Evolutionary conservation across 805 yeast species (phyloP), one percentile per base, ranked within the genome.

Genomic region (Cyberlindnera mycetangii): DNA sequence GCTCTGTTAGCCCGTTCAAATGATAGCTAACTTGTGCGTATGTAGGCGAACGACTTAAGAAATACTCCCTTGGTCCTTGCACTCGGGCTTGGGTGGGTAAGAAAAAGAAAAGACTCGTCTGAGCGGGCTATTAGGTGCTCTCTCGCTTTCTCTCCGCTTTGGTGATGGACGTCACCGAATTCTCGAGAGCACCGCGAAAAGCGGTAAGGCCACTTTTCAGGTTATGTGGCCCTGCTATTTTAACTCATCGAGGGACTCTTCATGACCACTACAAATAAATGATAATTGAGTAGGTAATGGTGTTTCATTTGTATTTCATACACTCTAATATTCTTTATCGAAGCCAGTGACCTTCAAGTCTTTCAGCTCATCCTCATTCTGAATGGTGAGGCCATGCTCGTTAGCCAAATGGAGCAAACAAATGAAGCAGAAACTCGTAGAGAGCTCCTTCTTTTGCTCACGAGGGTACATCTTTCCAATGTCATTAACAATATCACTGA

Each of bases 361-460:
- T 14, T 49, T 48, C n/a, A 55, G 24, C 10, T 46, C 41, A 9
- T 47, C 50, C 17, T 45, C 49, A 40, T 52, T 55, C 30, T 53
- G 50, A 7, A 89, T 73, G 7, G 68, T 59, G 24, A 89, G 68
- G 1, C 90, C 92, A 56, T 85, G 82, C 61, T 89, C 97, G 59
- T 89, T 89, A 12, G 96, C 95, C 52, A 89, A 68, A 65, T 89
- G 97, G 28, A 89, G 66, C 56, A 88, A 65, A 54, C 95, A 85
- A 46, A 89, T 86, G 55, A 89, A 89, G 57, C 87, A 85, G 62
- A 85, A 85, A 64, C 95, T 83, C 1, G 96, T 88, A 1, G 95
- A 84, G 7, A 89, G 64, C 41, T 89, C 95, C 39, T 73, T 74
- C 52, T 72, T 68, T 37, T 80, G 75, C 38, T 77, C 80, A 8